Evolutionary conservation across 495 filamentous ascomycete species (phyloP).

Genomic region (Amphirosellinia nigrospora): DNA sequence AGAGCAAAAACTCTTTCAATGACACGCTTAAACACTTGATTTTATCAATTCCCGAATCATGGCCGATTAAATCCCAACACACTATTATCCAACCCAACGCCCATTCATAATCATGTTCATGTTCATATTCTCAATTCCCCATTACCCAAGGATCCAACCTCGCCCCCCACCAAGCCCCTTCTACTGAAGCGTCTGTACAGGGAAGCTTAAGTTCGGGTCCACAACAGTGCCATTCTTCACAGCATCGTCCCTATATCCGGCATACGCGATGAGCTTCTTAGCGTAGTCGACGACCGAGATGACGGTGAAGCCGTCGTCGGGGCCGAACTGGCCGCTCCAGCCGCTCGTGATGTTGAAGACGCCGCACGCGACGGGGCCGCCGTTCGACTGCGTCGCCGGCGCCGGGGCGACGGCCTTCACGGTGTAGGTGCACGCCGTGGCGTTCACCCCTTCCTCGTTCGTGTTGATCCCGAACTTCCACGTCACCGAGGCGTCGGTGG

Average conservation of each 20-base stretch:
- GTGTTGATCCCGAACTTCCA: constrained; percentile 56
- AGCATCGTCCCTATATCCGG: constrained; percentile 49
- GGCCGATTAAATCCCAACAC: neutral
- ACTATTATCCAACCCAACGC: neutral
- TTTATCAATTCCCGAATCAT: neutral
- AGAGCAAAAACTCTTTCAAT: neutral
- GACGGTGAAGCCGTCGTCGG: constrained; percentile 60
- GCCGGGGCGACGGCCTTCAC: constrained; percentile 40
- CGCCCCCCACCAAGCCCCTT: neutral
- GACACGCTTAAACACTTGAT: neutral
- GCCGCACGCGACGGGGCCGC: constrained; percentile 51
- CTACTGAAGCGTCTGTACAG: constrained; percentile 47
- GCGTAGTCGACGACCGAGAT: constrained; percentile 53
- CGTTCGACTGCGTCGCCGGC: constrained; percentile 49
- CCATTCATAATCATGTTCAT: neutral
- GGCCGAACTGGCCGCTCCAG: constrained; percentile 4
- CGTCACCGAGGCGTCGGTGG: constrained; percentile 50
- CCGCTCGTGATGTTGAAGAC: constrained; percentile 57
- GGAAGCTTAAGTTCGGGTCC: constrained; percentile 60
- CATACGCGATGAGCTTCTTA: constrained; percentile 52
- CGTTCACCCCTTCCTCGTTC: constrained; percentile 35
- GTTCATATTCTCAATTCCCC: neutral
- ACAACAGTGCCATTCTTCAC: constrained; percentile 53
- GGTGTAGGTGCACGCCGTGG: constrained; percentile 44
- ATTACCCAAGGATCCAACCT: neutral